Evolutionary conservation across 2,329 filamentous ascomycete species (phyloP), one percentile per base, ranked within the genome.

Genomic region (Dactylonectria macrodidyma): DNA sequence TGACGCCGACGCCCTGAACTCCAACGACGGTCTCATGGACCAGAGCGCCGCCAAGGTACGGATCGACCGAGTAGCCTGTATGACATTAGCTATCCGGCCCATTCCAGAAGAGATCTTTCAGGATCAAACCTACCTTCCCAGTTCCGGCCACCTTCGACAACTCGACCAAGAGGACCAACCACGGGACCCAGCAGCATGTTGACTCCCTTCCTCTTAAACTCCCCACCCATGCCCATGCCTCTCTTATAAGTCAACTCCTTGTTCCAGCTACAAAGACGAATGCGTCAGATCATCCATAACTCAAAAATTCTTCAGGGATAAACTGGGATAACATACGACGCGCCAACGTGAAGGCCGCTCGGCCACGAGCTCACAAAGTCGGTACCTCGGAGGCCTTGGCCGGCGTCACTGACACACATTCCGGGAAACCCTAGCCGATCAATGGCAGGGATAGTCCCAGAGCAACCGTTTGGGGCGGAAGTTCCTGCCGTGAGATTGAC

Each of bases 71-170:
- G 47, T 41, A 41, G 5, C 38, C 38, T 41, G 12, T 41, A 11
- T 3, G 38, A 14, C 14, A 41, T 41, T 14, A 41, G 38, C 38
- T 16, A 41, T 16, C 11, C 38, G 4, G 38, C 12, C 11, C 3
- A 16, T 41, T 16, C 11, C 6, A 12, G 10, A 14, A 1, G 38
- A 3, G 38, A 41, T 6, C 3, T 41, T 41, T 41, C 38, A 30
- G 26, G 26, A 30, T 30, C 4, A 59, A 59, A 41, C 38, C 2
- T 14, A 47, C 57, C 57, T 59, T 59, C 57, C 57, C 57, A 59
- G 47, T 59, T 59, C 14, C 57, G 19, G 22, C 57, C 57, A n/a
- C 44, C 47, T 10, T 50, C 22, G 46, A 47, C 46, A 41, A 50
- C 38, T 47, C 57, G 57, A 8, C 57, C 57, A 16, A 59, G 57